A percentile compares a stretch with the other conserved stretches of the same genome.
These are phyloP conservation scores for Coemansia sp. DNA, from an alignment of 192 early-diverging fungal species.

Conservation along the genomic window DNA sequence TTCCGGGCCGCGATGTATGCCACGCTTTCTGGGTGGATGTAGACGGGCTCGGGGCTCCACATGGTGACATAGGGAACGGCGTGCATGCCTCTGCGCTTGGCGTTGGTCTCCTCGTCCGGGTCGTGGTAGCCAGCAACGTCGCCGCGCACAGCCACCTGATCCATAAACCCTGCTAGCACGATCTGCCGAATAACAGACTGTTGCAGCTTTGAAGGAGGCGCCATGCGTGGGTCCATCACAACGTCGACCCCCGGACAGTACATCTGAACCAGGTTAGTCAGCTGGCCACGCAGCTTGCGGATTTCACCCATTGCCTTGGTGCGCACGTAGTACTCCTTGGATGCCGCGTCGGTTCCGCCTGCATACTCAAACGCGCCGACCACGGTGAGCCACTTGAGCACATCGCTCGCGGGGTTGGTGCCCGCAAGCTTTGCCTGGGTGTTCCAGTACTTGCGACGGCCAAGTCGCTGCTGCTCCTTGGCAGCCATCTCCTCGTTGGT, in stretches of 20 bases:
- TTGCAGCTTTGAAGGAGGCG: constrained; percentile 67
- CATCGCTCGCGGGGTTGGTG: constrained; percentile 78
- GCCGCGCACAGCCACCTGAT: constrained; percentile 85
- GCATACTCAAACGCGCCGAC: constrained; percentile 87
- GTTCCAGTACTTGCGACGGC: constrained; percentile 69
- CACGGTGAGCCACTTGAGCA: constrained; percentile 79
- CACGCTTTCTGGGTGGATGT: constrained; percentile 70
- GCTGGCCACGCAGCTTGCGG: constrained; percentile 71
- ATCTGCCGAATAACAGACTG: constrained; percentile 81
- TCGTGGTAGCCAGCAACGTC: constrained; percentile 67
- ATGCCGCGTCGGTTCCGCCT: constrained; percentile 67
- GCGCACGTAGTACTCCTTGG: constrained; percentile 80
- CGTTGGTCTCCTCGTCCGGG: constrained; percentile 44
- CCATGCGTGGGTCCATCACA: constrained; percentile 64
- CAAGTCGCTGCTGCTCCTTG: constrained; percentile 60
- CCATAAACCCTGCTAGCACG: constrained; percentile 84
- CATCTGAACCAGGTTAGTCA: constrained; percentile 69
- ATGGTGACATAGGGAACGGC: constrained; percentile 64
- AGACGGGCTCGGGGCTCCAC: constrained; percentile 75
- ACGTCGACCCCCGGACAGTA: constrained; percentile 62
- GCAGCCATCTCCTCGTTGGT: constrained; percentile 61
- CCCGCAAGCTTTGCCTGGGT: constrained; percentile 60
- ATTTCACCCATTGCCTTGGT: constrained; percentile 82
- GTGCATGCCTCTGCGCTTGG: constrained; percentile 56
- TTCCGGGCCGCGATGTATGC: constrained; percentile 50